phyloP scores from a whole-genome alignment of 2,329 filamentous ascomycete genomes.

The Fusarium nodosum region DNA sequence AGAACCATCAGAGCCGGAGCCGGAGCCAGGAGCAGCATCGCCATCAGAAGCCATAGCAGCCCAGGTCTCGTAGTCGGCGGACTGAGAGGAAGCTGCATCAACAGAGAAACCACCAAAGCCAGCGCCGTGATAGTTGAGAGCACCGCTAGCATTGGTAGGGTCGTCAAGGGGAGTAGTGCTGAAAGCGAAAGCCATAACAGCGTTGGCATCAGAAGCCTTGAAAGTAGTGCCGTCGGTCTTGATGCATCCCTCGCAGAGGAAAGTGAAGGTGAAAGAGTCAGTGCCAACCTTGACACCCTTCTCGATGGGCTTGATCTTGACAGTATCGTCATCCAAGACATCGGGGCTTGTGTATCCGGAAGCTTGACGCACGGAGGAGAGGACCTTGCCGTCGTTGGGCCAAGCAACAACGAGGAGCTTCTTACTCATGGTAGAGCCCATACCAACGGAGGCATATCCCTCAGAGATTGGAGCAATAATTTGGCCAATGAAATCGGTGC shows the following conservation, averaged over 20 bases:
- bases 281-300: constrained; percentile 70
- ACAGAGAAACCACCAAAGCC: constrained; percentile 62
- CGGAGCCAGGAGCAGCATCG: constrained; percentile 49
- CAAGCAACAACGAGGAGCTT: constrained; percentile 71
- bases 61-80: constrained; percentile 59
- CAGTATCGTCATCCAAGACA: constrained; percentile 71
- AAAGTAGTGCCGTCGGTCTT: constrained; percentile 61
- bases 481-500: constrained; percentile 69
- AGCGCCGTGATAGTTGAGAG: constrained; percentile 57
- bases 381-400: constrained; percentile 65
- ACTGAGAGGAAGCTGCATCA: constrained; percentile 55
- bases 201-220: constrained; percentile 59
- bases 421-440: constrained; percentile 70
- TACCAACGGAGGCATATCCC: constrained; percentile 67
- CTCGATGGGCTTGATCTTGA: constrained; percentile 64
- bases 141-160: constrained; percentile 51
- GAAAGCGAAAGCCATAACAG: constrained; percentile 70
- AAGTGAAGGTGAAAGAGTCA: constrained; percentile 73
- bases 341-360: constrained; percentile 71
- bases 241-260: constrained; percentile 72
- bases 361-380: constrained; percentile 70
- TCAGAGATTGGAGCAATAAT: constrained; percentile 65
- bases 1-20: constrained; percentile 38
- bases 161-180: constrained; percentile 60
- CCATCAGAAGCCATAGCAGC: constrained; percentile 60